Percentiles rank a stretch among this genome's conserved stretches.
phyloP scores from a whole-genome alignment of 192 early-diverging fungal species.

The Coemansia sp. region DNA sequence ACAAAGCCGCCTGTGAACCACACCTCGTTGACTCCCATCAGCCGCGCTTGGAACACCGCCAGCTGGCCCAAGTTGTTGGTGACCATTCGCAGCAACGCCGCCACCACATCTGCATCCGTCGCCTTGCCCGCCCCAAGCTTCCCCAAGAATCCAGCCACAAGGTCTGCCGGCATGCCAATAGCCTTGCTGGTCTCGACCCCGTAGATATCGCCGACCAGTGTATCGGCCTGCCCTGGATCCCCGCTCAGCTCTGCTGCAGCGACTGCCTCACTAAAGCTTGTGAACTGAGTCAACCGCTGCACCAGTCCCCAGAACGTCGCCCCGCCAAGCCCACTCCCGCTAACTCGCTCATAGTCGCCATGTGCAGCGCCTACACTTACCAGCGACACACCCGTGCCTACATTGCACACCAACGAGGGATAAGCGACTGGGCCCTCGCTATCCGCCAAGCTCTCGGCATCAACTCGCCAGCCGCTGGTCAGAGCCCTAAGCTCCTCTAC shows the following conservation, averaged over 20 bases:
- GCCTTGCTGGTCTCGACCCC: conserved; percentile 41
- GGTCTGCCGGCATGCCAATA: conserved; percentile 50
- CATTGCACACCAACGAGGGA: conserved; percentile 40
- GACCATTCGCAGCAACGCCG: conserved; percentile 48
- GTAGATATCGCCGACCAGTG: conserved; percentile 53
- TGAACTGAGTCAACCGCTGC: conserved; percentile 41
- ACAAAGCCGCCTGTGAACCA: conserved; percentile 51
- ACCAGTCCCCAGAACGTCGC: conserved; percentile 49
- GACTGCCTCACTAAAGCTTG: conserved; percentile 28
- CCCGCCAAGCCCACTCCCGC: conserved; percentile 51
- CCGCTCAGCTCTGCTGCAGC: conserved; percentile 15
- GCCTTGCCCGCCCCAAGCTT: conserved; percentile 25
- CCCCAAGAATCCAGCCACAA: conserved; percentile 52
- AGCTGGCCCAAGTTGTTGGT: conserved; percentile 48
- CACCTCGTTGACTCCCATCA: conserved; percentile 21
- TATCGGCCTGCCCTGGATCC: conserved; percentile 30
- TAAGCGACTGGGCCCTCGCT: neutral
- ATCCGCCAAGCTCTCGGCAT: neutral
- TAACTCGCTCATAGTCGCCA: conserved; percentile 37
- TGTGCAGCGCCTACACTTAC: conserved; percentile 1
- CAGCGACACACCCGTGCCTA: conserved; percentile 53
- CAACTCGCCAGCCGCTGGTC: conserved; percentile 19
- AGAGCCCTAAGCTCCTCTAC: conserved; percentile 41
- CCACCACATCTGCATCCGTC: conserved; percentile 33
- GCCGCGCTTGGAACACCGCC: conserved; percentile 47